These are phyloP conservation scores for Hydrangea macrophylla DNA, from an alignment of 148 eudicot genomes.

Conservation along the genomic window DNA sequence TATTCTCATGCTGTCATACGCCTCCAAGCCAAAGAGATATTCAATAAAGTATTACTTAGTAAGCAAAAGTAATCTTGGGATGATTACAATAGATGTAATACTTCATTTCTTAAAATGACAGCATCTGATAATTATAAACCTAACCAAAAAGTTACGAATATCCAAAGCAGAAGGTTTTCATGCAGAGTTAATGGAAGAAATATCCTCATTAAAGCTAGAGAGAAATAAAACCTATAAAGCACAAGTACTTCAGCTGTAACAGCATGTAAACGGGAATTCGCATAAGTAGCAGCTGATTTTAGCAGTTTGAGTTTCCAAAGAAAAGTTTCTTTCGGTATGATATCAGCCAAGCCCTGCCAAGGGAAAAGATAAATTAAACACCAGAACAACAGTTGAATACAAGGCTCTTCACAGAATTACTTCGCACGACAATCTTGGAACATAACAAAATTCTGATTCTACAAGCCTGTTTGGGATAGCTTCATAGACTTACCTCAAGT, in stretches of 20 bases:
- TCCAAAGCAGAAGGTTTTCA: background rate
- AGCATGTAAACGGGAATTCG: conserved; percentile 91
- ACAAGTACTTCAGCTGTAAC: conserved; percentile 93
- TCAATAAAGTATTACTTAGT: too few relatives aligned
- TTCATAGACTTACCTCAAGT: too few relatives aligned
- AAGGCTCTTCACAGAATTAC: background rate
- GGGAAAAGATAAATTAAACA: conserved; percentile 8
- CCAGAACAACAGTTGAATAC: background rate
- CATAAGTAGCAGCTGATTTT: conserved; percentile 74
- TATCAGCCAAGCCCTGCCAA: conserved; percentile 68
- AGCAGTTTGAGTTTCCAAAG: conserved; percentile 88
- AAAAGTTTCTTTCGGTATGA: conserved; percentile 81
- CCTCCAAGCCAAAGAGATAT: too few relatives aligned
- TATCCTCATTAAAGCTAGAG: background rate
- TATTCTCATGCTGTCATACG: too few relatives aligned
- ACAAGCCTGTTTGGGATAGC: too few relatives aligned
- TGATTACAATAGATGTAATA: too few relatives aligned
- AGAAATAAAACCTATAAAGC: conserved; percentile 69
- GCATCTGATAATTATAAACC: too few relatives aligned
- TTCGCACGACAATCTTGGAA: background rate
- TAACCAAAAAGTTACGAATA: too few relatives aligned
- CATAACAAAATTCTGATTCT: background rate
- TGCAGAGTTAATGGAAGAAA: background rate
- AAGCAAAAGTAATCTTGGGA: too few relatives aligned
- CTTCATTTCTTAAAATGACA: too few relatives aligned